These are phyloP conservation scores for Gossypium schwendimanii DNA, from an alignment of 441 rosid species.

Conservation along the genomic window DNA sequence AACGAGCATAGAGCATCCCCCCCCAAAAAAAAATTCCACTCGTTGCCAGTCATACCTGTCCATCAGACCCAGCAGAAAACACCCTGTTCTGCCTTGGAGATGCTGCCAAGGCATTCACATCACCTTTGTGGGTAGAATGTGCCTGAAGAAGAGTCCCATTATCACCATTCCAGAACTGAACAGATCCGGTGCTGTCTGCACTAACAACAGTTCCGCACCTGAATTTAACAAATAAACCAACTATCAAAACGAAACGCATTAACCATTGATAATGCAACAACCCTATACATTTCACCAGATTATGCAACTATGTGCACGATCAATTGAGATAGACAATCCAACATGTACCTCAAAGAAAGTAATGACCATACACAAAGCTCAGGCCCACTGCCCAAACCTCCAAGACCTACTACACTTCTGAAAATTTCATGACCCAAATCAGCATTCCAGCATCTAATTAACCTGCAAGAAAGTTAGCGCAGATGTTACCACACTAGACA, in stretches of 20 bases:
- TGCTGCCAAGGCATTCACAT: conserved; percentile 78
- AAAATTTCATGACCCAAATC: conserved; percentile 58
- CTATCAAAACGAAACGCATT: background rate
- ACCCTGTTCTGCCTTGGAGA: conserved; percentile 81
- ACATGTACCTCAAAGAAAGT: conserved; percentile 65
- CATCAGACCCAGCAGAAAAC: conserved; percentile 93
- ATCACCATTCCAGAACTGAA: conserved; percentile 86
- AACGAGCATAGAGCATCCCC: background rate
- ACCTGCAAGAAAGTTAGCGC: conserved; percentile 37
- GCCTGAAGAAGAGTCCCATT: conserved; percentile 84
- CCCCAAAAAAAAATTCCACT: background rate
- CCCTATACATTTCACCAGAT: conserved; percentile 11
- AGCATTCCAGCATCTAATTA: conserved; percentile 90
- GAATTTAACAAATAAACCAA: conserved; percentile 10
- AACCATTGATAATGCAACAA: background rate
- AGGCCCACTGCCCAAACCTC: conserved; percentile 62
- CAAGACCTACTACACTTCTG: conserved; percentile 82
- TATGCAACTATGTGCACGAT: background rate
- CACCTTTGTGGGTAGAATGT: conserved; percentile 83
- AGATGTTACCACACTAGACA: conserved; percentile 5
- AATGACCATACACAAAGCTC: conserved; percentile 89
- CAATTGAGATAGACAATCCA: background rate
- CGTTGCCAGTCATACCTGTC: conserved; percentile 49
- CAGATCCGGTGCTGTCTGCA: conserved; percentile 86
- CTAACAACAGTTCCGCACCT: conserved; percentile 87